Evolutionary conservation across 345 rosid species (phyloP), one percentile per base, ranked within the genome.

Genomic region (Pistacia vera): DNA sequence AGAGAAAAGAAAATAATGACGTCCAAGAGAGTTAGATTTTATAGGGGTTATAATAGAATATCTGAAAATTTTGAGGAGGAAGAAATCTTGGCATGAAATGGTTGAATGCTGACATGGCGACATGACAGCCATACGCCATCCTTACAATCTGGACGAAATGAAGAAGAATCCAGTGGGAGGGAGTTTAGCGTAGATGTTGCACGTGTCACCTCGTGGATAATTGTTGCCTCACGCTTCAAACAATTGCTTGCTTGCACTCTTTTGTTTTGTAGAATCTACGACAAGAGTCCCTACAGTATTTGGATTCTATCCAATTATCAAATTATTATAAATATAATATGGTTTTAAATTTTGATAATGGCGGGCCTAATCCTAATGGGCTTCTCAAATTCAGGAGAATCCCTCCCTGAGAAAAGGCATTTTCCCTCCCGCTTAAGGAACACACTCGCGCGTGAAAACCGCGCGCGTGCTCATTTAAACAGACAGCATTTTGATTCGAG

Each of bases 91-190:
- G 87, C 81, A 86, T 78, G 69, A 68, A 83, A 83, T 79, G 66
- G 61, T 35, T 44, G 20, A 71, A 80, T 71, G 90, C 85, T 91
- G 97, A 91, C 79, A 75, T 95, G 98, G 91, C 85, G 49, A 35
- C 33, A 75, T 65, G 74, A 71, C 78, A 83, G 83, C 97, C 97
- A 86, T 11, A 75, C 58, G 73, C 70, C 49, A 68, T 25, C 61
- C 56, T 70, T 75, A 67, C 83, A 81, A 83, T 85, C 83, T 38
- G 81, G 38, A 56, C 57, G 75, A 44, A 70, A 9, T 77, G 4
- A 9, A 75, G 58, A 74, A 48, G 75, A 60, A 81, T 79, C 78
- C 41, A 60, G 20, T 4, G 35, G 30, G 72, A 30, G 4, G 25
- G 22, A 33, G 52, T 4, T 49, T 28, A 18, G 67, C 60, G 6